A percentile compares a stretch with the other conserved stretches of the same genome.
Evolutionary conservation across 441 rosid species (phyloP).

Genomic region (Pelargonium myrrhifolium): DNA sequence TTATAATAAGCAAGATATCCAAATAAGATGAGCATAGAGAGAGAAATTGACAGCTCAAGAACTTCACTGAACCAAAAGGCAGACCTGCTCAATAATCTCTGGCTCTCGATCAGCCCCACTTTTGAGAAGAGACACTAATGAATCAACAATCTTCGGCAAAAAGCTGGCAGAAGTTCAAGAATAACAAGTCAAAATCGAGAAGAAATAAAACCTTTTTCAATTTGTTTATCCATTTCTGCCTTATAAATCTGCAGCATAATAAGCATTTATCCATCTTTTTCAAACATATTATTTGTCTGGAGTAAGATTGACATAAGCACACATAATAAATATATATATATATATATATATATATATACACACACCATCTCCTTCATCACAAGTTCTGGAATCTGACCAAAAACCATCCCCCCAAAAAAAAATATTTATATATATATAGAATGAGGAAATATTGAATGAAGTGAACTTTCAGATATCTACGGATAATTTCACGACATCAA

Average conservation of each 20-base stretch:
- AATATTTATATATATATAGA: neutral
- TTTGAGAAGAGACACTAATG: slow-evolving; percentile 53
- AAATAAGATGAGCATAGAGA: neutral
- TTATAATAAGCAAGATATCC: slow-evolving; percentile 3
- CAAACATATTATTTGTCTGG: neutral
- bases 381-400: neutral
- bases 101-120: slow-evolving; percentile 87
- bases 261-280: slow-evolving; percentile 1
- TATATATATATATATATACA: too few species aligned
- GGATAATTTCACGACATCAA: neutral
- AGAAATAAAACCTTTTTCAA: neutral
- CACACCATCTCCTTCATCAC: neutral
- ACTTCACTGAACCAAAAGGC: slow-evolving; percentile 16
- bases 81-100: slow-evolving; percentile 87
- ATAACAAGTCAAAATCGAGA: slow-evolving; percentile 6
- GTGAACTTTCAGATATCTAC: neutral
- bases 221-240: neutral
- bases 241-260: neutral
- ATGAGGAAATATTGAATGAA: neutral
- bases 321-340: neutral
- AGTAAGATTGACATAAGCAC: neutral
- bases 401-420: neutral
- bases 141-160: slow-evolving; percentile 56
- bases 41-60: slow-evolving; percentile 9
- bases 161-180: slow-evolving; percentile 38